Conservation (phyloP, 768 basidiomycete genomes). For the Mycena sanguinolenta region DNA sequence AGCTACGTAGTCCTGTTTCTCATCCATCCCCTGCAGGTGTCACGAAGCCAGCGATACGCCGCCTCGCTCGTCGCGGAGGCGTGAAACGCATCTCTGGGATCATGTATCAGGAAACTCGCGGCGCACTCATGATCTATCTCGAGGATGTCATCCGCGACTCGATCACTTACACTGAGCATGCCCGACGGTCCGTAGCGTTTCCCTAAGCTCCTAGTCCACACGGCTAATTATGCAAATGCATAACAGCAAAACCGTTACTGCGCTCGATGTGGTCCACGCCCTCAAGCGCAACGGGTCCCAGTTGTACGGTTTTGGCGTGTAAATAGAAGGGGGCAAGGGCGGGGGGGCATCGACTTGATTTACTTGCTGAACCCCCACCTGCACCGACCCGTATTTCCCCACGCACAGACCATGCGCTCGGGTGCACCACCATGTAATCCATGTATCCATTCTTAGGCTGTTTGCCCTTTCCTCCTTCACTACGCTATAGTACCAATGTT, state of each 20-base stretch:
- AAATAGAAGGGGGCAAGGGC: too few species aligned
- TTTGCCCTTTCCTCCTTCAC: too few species aligned
- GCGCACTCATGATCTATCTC: conserved; percentile 22
- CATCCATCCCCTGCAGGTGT: conserved; percentile 8
- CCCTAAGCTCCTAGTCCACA: too few species aligned
- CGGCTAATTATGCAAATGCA: background rate
- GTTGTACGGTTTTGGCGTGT: conserved; percentile 20
- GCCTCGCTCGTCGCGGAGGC: conserved; percentile 22
- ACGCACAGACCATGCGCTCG: conserved; percentile 1
- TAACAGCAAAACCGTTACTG: conserved; percentile 5
- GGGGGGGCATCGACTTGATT: background rate
- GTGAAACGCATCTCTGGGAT: conserved; percentile 26
- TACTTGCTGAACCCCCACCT: conserved; percentile 6
- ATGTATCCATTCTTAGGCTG: too few species aligned
- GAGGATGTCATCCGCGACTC: conserved; percentile 24
- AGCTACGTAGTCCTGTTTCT: background rate
- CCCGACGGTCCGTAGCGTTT: background rate
- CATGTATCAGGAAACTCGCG: conserved; percentile 19
- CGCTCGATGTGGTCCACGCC: conserved; percentile 21
- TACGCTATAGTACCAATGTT: too few species aligned
- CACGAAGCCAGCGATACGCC: conserved; percentile 14
- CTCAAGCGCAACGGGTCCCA: conserved; percentile 15
- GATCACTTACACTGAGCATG: conserved; percentile 16
- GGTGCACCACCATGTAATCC: background rate
- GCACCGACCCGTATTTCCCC: background rate